phyloP scores from a whole-genome alignment of 1,284 basidiomycete genomes.

The Coniferiporia sulphurascens region DNA sequence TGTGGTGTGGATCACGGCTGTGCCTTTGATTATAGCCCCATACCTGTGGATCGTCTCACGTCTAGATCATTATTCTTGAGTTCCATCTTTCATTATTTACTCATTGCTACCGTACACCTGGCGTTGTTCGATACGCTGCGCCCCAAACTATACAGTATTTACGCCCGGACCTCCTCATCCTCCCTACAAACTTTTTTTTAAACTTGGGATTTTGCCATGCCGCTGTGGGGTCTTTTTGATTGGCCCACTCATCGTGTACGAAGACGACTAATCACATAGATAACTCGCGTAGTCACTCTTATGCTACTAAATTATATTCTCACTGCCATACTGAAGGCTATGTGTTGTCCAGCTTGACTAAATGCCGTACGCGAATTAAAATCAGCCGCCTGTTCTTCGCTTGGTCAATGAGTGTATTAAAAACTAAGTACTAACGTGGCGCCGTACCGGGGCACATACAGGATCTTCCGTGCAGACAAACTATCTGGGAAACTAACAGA shows the following conservation, averaged over 20 bases:
- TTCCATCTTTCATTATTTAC: neutral
- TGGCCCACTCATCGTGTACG: neutral
- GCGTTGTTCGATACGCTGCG: no score
- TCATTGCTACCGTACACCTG: neutral
- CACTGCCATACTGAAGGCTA: no score
- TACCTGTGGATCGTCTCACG: neutral
- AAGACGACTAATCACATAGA: neutral
- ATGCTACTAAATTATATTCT: neutral
- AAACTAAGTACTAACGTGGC: no score
- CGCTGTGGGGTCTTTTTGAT: neutral
- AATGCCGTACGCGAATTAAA: no score
- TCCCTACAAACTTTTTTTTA: neutral
- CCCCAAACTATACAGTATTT: neutral
- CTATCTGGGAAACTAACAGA: no score
- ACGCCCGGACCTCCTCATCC: neutral
- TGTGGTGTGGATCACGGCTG: neutral
- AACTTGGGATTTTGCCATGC: neutral
- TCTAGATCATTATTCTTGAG: neutral
- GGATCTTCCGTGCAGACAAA: no score
- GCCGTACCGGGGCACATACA: no score
- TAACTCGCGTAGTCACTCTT: neutral
- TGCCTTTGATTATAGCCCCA: neutral
- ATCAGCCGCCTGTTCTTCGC: no score
- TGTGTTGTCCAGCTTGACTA: no score
- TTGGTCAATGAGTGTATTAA: no score